Percentiles rank a stretch among this genome's conserved stretches.
phyloP scores from a whole-genome alignment of 352 stramenopile genomes.

The Aphanomyces astaci region DNA sequence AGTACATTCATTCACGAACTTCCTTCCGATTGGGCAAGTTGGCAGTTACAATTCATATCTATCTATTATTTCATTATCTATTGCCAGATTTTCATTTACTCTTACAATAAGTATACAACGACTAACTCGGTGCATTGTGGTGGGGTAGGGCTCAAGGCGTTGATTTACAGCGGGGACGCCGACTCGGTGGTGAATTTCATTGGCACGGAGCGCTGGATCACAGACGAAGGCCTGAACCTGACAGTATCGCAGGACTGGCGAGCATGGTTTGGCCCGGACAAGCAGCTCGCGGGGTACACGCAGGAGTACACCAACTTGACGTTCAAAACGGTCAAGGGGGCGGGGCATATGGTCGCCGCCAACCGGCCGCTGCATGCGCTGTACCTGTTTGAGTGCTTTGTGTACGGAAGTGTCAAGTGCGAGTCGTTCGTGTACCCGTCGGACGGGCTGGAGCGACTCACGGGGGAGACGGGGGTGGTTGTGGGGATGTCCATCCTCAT shows the following conservation, averaged over 20 bases:
- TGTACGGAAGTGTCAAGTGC: slow-evolving; percentile 30
- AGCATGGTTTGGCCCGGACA: slow-evolving; percentile 63
- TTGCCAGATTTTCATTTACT: too few relatives aligned
- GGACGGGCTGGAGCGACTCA: slow-evolving; percentile 34
- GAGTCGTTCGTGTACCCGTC: slow-evolving; percentile 42
- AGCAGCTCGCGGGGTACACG: slow-evolving; percentile 81
- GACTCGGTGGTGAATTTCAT: slow-evolving; percentile 82
- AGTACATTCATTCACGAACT: too few relatives aligned
- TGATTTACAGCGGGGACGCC: slow-evolving; percentile 73
- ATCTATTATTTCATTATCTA: neutral
- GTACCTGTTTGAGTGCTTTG: slow-evolving; percentile 25
- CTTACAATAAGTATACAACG: too few relatives aligned
- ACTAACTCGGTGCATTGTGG: too few relatives aligned
- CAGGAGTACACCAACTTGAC: slow-evolving; percentile 78
- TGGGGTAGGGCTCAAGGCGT: slow-evolving; percentile 34
- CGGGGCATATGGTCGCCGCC: slow-evolving; percentile 82
- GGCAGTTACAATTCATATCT: neutral
- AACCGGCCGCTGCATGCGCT: slow-evolving; percentile 20
- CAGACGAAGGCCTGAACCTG: slow-evolving; percentile 54
- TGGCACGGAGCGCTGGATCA: slow-evolving; percentile 61
- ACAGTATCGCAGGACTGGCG: slow-evolving; percentile 51
- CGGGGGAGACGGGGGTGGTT: neutral
- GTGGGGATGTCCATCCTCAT: neutral
- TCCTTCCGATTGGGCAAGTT: too few relatives aligned
- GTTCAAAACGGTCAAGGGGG: slow-evolving; percentile 89